These are phyloP conservation scores for Zoysia japonica DNA, from an alignment of 176 grass and related monocot genomes.

Conservation along the genomic window DNA sequence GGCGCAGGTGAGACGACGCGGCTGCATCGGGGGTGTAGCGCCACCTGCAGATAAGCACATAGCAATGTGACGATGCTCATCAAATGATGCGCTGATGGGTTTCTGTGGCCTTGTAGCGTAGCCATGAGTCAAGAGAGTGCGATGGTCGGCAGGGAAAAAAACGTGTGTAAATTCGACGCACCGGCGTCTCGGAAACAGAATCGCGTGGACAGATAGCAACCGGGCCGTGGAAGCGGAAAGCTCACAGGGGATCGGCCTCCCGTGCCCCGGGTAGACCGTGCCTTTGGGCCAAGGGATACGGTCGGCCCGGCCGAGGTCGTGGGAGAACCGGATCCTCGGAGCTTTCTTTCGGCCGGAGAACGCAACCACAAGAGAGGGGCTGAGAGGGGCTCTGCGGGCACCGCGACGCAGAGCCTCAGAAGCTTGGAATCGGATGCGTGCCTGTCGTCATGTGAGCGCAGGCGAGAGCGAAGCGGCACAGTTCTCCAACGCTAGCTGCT, in stretches of 20 bases:
- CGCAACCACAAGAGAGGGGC: not conserved
- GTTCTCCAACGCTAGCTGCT: not conserved
- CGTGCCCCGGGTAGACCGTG: not conserved
- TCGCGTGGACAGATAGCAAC: constrained; percentile 20
- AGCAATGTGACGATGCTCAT: too few species aligned
- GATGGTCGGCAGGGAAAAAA: constrained; percentile 10
- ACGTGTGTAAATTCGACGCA: not conserved
- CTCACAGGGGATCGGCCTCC: not conserved
- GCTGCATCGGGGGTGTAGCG: not conserved
- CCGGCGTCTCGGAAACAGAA: constrained; percentile 32
- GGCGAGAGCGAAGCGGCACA: not conserved
- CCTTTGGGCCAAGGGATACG: not conserved
- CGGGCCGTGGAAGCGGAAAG: constrained; percentile 37
- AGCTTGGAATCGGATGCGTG: constrained; percentile 35
- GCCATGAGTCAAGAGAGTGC: not conserved
- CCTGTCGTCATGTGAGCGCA: constrained; percentile 5
- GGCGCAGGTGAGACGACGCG: not conserved
- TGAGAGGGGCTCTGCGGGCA: not conserved
- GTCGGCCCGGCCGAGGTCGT: not conserved
- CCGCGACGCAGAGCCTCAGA: constrained; percentile 26
- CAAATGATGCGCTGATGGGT: not conserved
- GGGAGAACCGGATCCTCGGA: constrained; percentile 31
- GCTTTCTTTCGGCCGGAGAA: constrained; percentile 13
- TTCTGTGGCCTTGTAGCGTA: too few species aligned
- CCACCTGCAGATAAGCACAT: not conserved